Base-by-base conservation (phyloP, 768 basidiomycete species). In the Mycena metata region DNA sequence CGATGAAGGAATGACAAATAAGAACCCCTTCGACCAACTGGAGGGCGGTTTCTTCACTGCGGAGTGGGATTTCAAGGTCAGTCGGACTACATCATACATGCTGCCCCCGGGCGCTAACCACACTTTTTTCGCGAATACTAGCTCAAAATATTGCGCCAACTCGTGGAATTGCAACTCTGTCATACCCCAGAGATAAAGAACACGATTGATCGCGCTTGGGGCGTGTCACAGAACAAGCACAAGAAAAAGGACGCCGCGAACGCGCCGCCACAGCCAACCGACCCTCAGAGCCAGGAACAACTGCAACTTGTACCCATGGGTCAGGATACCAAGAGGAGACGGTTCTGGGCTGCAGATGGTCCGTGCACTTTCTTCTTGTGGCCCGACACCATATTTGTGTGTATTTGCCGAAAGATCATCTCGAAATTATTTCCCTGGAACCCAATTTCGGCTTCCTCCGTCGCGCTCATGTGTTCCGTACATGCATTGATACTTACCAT, bases 271-370 rank as follows among this genome's bases (percentile, higher is more conserved):
- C 85, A 87, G 47, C 78, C 89, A 63, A 81, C 83, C 54, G 90
- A 92, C 78, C 86, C 90, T n/a, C 83, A 83, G 67, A 92, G 89
- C 74, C 89, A 86, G 75, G 89, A 90, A 72, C 85, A 80, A 47
- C 80, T 96, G 56, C 87, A 89, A 66, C 81, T 93, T 52, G 70
- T 86, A 62, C 94, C 95, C 19, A 76, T 95, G 26, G 95, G 95
- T 49, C 93, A 94, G 75, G 95, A 96, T 77, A 79, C 77, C 58
- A 84, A 86, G 58, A 88, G 92, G 72, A 92, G 88, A 79, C 91
- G 95, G 58, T 96, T 90, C 80, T 96, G 95, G 95, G 80, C 91
- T 72, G 87, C 87, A 77, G 95, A 96, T 89, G 92, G 94, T 96
- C 84, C 86, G 94, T 94, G 84, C 83, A 79, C 79, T 77, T 82